Conservation (phyloP, 768 basidiomycete genomes). For the Lactifluus rugatus region DNA sequence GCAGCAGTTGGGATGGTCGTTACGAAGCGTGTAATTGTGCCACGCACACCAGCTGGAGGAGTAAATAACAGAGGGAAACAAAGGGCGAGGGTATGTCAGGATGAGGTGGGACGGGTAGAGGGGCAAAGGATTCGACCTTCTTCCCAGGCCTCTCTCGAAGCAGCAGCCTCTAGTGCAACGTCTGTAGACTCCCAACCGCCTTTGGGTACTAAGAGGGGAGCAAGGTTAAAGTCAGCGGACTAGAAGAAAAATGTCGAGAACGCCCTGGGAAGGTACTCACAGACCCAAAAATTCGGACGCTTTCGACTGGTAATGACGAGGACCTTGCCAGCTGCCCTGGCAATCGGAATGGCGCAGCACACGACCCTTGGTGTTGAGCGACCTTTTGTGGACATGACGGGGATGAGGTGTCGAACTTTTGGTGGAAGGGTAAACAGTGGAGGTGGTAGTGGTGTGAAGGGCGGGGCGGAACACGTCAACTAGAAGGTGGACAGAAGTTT, state of each 20-base stretch:
- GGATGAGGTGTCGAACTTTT: not conserved
- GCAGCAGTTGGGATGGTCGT: constrained; percentile 72
- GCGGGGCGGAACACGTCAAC: not conserved
- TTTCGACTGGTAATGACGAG: constrained; percentile 81
- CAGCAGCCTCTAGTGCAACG: constrained; percentile 74
- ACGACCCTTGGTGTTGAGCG: constrained; percentile 75
- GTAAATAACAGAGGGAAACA: constrained; percentile 23
- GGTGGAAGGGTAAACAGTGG: not conserved
- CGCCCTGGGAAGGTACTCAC: constrained; percentile 44
- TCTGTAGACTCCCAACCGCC: constrained; percentile 85
- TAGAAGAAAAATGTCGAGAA: constrained; percentile 3
- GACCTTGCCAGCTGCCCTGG: constrained; percentile 62
- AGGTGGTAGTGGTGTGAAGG: not conserved
- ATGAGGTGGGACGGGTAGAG: constrained; percentile 61
- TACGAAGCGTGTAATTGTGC: constrained; percentile 77
- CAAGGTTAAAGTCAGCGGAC: constrained; percentile 9
- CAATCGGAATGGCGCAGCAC: constrained; percentile 84
- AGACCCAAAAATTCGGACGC: constrained; percentile 72
- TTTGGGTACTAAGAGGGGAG: constrained; percentile 42
- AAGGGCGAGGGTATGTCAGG: constrained; percentile 47
- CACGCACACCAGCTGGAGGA: constrained; percentile 73
- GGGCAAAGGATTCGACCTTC: constrained; percentile 89
- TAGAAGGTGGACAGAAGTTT: constrained; percentile 7
- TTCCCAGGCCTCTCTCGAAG: constrained; percentile 87
- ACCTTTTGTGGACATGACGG: constrained; percentile 45